Conservation (phyloP, 2,329 filamentous ascomycete species). For the Ophiostoma ulmi region DNA sequence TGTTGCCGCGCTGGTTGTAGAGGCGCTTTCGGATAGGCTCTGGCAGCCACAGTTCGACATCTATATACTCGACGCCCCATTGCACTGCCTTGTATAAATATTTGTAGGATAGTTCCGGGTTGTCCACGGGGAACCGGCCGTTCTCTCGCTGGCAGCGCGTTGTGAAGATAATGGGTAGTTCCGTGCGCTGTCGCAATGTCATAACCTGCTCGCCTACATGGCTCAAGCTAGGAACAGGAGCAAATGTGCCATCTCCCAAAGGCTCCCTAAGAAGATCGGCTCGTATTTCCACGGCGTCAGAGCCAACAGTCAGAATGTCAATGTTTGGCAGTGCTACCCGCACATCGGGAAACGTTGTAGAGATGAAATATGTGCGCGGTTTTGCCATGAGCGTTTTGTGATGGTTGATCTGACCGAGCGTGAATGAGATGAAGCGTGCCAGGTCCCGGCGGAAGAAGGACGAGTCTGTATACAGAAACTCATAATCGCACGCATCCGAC, state of each 20-base stretch:
- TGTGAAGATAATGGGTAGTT: conserved; percentile 86
- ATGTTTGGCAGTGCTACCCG: conserved; percentile 76
- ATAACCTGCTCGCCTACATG: conserved; percentile 86
- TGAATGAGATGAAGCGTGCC: conserved; percentile 72
- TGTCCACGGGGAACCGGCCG: conserved; percentile 77
- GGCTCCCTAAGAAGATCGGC: conserved; percentile 77
- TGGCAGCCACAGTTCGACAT: conserved; percentile 82
- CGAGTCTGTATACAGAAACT: conserved; percentile 73
- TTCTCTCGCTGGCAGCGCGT: conserved; percentile 78
- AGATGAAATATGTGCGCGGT: conserved; percentile 75
- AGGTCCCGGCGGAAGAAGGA: conserved; percentile 71
- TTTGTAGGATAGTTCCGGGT: conserved; percentile 67
- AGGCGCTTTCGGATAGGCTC: conserved; percentile 65
- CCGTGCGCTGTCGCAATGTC: conserved; percentile 74
- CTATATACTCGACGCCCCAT: conserved; percentile 86
- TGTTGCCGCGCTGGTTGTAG: conserved; percentile 67
- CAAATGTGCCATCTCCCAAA: conserved; percentile 55
- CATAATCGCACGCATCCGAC: conserved; percentile 70
- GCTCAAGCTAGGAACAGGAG: conserved; percentile 66
- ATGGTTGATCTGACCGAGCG: conserved; percentile 71
- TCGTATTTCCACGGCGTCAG: conserved; percentile 78
- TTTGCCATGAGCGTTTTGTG: conserved; percentile 75
- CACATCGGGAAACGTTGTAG: conserved; percentile 82
- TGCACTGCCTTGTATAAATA: conserved; percentile 81
- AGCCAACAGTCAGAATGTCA: conserved; percentile 80